Conservation (phyloP, 2,329 filamentous ascomycete genomes). For the Monilinia laxa region DNA sequence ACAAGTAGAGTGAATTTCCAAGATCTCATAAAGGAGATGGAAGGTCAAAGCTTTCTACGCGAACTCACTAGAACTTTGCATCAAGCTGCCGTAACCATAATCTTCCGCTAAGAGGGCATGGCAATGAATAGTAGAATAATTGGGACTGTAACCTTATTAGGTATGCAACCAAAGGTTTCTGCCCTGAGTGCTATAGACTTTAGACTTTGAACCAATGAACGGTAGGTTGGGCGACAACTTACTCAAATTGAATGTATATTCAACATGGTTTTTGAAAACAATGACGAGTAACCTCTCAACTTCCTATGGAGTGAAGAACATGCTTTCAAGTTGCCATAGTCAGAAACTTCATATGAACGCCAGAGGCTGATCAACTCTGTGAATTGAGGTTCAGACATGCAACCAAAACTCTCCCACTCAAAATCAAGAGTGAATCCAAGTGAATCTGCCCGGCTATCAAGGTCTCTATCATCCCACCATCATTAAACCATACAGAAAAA, state of each 20-base stretch:
- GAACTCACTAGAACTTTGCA: background rate
- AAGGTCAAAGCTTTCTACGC: background rate
- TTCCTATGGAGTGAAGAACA: background rate
- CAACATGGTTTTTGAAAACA: background rate
- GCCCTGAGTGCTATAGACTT: no score
- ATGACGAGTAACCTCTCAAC: background rate
- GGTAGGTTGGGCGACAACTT: background rate
- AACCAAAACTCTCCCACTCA: background rate
- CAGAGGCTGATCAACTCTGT: background rate
- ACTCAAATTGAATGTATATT: background rate
- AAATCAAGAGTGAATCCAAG: conserved; percentile 1
- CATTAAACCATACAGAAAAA: background rate
- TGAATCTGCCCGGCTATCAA: background rate
- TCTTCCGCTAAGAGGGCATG: no score
- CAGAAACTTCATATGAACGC: background rate
- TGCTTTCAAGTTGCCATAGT: background rate
- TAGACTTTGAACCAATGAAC: background rate
- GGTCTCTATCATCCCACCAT: background rate
- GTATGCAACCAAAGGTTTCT: background rate
- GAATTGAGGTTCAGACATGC: background rate
- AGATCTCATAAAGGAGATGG: no score
- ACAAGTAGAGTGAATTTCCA: no score
- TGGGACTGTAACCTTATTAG: background rate
- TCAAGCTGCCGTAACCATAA: background rate
- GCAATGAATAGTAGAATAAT: background rate